Evolutionary conservation across 371 early-diverging fungal species (phyloP).

Genomic region (Syncephalastrum monosporum): DNA sequence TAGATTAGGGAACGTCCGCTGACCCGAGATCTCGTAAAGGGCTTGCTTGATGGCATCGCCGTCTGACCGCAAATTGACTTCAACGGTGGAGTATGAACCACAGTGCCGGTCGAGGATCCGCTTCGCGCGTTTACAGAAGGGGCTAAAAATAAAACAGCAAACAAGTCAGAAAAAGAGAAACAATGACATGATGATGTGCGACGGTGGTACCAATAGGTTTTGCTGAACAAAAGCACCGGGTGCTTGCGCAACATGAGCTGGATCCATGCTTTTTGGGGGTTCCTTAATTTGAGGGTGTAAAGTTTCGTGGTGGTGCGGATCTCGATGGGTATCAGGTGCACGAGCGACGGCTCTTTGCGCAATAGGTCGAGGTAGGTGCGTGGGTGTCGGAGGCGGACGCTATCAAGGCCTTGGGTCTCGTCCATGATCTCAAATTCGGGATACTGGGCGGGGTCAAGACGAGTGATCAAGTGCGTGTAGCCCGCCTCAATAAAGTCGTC

Average conservation of each 20-base stretch:
- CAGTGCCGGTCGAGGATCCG: constrained; percentile 44
- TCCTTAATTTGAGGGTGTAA: constrained; percentile 24
- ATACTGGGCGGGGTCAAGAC: constrained; percentile 41
- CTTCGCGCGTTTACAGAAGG: constrained; percentile 57
- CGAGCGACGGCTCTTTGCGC: not conserved
- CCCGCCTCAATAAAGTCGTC: constrained; percentile 52
- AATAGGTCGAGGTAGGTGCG: constrained; percentile 12
- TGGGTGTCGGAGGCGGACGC: constrained; percentile 16
- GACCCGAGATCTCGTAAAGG: constrained; percentile 30
- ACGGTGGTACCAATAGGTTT: constrained; percentile 56
- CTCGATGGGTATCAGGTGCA: constrained; percentile 16
- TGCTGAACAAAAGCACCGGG: constrained; percentile 57
- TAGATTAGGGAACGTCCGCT: constrained; percentile 45
- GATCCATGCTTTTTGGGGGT: constrained; percentile 39
- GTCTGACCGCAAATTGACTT: constrained; percentile 39
- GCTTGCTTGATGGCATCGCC: constrained; percentile 29
- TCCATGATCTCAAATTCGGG: constrained; percentile 42
- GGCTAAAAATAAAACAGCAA: constrained; percentile 17
- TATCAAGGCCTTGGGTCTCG: constrained; percentile 29
- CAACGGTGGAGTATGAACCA: constrained; percentile 25
- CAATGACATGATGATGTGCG: not conserved
- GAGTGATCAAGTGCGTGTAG: constrained; percentile 70
- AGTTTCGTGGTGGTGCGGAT: constrained; percentile 28
- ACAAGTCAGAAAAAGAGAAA: not conserved
- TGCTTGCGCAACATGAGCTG: constrained; percentile 40